These are phyloP conservation scores for Toxicodendron radicans DNA, from an alignment of 345 rosid species.

Conservation along the genomic window DNA sequence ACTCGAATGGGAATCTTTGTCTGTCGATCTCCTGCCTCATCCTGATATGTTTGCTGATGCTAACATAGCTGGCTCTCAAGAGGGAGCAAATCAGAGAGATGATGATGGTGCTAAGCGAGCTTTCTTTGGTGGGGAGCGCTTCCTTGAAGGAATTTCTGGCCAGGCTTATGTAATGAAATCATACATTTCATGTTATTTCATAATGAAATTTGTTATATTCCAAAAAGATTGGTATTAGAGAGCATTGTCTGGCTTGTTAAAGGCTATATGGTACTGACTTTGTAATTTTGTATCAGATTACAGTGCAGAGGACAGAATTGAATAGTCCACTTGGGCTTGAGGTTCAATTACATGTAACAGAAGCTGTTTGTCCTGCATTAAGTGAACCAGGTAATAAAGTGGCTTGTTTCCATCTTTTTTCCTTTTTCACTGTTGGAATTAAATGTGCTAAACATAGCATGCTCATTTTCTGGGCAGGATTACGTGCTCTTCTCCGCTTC, in stretches of 20 bases:
- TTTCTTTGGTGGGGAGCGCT: slow-evolving; percentile 99
- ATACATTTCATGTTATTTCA: slow-evolving; percentile 23
- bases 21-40: slow-evolving; percentile 98
- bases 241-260: slow-evolving; percentile 14
- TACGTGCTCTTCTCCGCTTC: slow-evolving; percentile 97
- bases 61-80: slow-evolving; percentile 69
- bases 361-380: slow-evolving; percentile 96
- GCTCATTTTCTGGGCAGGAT: slow-evolving; percentile 51
- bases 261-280: slow-evolving; percentile 23
- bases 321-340: slow-evolving; percentile 96
- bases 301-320: slow-evolving; percentile 89
- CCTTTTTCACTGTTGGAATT: slow-evolving; percentile 5
- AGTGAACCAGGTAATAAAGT: slow-evolving; percentile 85
- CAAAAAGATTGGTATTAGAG: slow-evolving; percentile 8
- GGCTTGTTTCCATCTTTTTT: background rate
- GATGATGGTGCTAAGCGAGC: slow-evolving; percentile 98
- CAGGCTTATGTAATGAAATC: slow-evolving; percentile 76
- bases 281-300: slow-evolving; percentile 57
- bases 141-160: slow-evolving; percentile 95
- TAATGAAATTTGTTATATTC: slow-evolving; percentile 19
- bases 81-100: slow-evolving; percentile 68
- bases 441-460: slow-evolving; percentile 1
- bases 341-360: slow-evolving; percentile 92
- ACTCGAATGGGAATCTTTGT: slow-evolving; percentile 97
- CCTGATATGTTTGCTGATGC: slow-evolving; percentile 99